Conservation (phyloP, 2,329 filamentous ascomycete genomes). For the Aspergillus jensenii region DNA sequence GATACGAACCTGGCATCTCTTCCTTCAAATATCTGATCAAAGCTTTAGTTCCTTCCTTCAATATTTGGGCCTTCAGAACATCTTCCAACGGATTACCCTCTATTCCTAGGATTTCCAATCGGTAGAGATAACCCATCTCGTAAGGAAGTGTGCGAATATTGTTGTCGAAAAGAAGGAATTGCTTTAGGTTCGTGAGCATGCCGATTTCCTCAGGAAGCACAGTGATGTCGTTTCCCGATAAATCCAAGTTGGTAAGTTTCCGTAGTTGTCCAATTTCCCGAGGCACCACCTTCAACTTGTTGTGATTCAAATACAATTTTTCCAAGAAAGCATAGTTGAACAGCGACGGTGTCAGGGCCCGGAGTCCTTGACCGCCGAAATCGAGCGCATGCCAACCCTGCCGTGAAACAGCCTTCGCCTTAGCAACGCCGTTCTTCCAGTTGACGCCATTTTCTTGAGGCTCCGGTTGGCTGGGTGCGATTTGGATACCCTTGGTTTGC, state of each 20-base stretch:
- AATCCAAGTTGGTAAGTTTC: conserved; percentile 77
- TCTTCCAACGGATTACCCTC: conserved; percentile 85
- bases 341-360: conserved; percentile 73
- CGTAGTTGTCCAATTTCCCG: conserved; percentile 78
- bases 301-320: conserved; percentile 90
- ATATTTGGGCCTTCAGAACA: conserved; percentile 74
- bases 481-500: conserved; percentile 47
- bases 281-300: conserved; percentile 81
- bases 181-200: conserved; percentile 91
- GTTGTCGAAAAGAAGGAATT: conserved; percentile 87
- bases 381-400: conserved; percentile 94
- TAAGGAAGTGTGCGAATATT: conserved; percentile 76
- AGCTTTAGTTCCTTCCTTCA: conserved; percentile 83
- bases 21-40: conserved; percentile 82
- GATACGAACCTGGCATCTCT: conserved; percentile 72
- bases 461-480: conserved; percentile 49
- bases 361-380: conserved; percentile 91
- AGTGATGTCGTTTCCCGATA: conserved; percentile 82
- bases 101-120: conserved; percentile 84
- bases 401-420: conserved; percentile 55
- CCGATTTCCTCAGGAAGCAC: conserved; percentile 87
- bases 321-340: conserved; percentile 88
- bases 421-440: conserved; percentile 65
- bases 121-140: conserved; percentile 85
- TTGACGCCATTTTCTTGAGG: conserved; percentile 52